Base-by-base conservation (phyloP, 1,284 basidiomycete species). In the Tilletia walkeri region DNA sequence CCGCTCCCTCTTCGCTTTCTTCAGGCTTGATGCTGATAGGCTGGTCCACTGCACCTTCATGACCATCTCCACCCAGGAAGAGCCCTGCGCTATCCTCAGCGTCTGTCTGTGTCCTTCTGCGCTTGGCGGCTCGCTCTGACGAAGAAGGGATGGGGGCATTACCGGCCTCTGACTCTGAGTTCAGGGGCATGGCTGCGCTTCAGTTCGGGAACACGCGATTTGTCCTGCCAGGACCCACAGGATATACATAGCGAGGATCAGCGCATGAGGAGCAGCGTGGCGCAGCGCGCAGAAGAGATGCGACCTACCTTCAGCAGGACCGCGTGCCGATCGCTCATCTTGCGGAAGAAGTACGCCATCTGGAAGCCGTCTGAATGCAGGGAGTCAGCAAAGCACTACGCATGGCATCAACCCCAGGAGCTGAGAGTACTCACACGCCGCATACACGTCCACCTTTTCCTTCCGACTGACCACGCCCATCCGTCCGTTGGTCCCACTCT, bases 301-400 rank as follows among this genome's bases (percentile, higher is more conserved):
- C 3, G 16, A 39, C 59, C 2, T 30, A 79, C 83, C 73, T 84
- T 84, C 71, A 84, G 75, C 30, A 85, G 69, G 6, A 85, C 85
- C 18, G 81, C 82, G 66, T 85, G 85, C 20, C 80, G 70, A 53
- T 82, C 75, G n/a, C 72, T 73, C 65, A 80, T 76, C 50, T 76
- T 73, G 18, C 83, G 77, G 72, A 85, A 85, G 72, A 84, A 85
- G 75, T 83, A 85, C 2, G 84, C 82, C 70, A 84, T 78, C 34
- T 81, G 80, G 59, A 79, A 84, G 68, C 78, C 79, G 74, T 79
- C 69, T 6, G 68, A 4, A 63, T 36, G 47, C 4, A 20, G 53
- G 4, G 14, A 20, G 24, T 41, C 7, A 36, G 59, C 36, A 39
- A 38, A 10, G 34, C 0, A 38, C 16, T 5, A 10, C 48, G 36